Evolutionary conservation across 1,139 yeast species (phyloP), one percentile per base, ranked within the genome.

Genomic region (Kurtzmaniella natalensis): DNA sequence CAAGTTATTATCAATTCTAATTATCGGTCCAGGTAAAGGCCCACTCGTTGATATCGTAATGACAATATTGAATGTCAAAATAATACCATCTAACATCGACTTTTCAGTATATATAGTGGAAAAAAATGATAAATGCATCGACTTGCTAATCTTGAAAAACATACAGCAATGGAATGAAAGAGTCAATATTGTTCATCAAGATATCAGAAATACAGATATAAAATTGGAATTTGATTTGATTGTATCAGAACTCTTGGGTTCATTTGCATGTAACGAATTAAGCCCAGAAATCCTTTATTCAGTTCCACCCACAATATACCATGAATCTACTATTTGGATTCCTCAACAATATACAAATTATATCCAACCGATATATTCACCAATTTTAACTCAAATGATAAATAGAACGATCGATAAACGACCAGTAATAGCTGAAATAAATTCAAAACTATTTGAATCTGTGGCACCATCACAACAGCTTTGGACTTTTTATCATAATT

Each of bases 11-110:
- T 37, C 39, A 1, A 58, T 86, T 4, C 68, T 86, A 6, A 70
- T 88, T 1, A 79, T 82, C 3, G 96, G 96, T 0, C 94, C 96
- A 0, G 96, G 96, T 0, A 60, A 86, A 34, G 96, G 96, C 0
- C 88, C 92, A 1, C 57, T 87, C 25, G 78, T 86, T 2, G 80
- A 80, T 32, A 41, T 31, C 7, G 31, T 35, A 4, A n/a, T 24
- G 4, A 13, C 21, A 16, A 20, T 32, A 9, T n/a, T 19, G 10
- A 13, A 21, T 21, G 10, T 23, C n/a, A 4, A 28, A 28, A 13
- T 20, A 30, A n/a, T n/a, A n/a, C n/a, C n/a, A n/a, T 26, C 22
- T 15, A 14, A 7, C 26, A 3, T 4, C 32, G 5, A 5, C 10
- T 6, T 6, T 16, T 18, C 30, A 7, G 38, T 57, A 9, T 41